phyloP scores from a whole-genome alignment of 805 yeast species.

The Diddensiella transvaalensis region DNA sequence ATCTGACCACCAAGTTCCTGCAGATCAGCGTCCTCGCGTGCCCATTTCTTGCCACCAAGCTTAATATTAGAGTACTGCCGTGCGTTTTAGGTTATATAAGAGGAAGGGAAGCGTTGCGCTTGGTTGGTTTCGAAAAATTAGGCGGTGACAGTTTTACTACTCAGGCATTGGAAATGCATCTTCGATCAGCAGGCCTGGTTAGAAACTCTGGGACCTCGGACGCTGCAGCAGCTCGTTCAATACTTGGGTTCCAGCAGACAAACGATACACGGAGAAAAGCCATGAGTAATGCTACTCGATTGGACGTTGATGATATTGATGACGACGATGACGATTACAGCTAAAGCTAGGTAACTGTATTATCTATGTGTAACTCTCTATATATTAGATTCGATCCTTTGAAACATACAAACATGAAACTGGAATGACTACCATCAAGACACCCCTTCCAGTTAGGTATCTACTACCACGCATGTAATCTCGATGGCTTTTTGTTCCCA shows the following conservation, averaged over 20 bases:
- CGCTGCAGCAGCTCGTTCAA: not conserved
- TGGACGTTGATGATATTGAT: too few relatives aligned
- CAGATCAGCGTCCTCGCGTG: slow-evolving; percentile 60
- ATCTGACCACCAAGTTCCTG: slow-evolving; percentile 45
- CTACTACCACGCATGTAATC: too few relatives aligned
- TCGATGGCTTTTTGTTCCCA: too few relatives aligned
- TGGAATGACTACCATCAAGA: too few relatives aligned
- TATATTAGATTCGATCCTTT: too few relatives aligned
- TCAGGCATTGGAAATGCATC: not conserved
- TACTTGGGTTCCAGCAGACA: slow-evolving; percentile 1
- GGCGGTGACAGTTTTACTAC: slow-evolving; percentile 46
- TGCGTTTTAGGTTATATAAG: slow-evolving; percentile 57
- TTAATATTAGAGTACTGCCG: slow-evolving; percentile 66
- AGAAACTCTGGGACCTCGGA: not conserved
- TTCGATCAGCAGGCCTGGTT: not conserved
- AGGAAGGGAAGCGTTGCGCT: slow-evolving; percentile 55
- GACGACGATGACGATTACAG: too few relatives aligned
- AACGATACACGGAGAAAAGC: too few relatives aligned
- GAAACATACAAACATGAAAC: too few relatives aligned
- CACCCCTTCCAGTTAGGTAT: too few relatives aligned
- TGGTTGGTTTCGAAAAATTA: slow-evolving; percentile 68
- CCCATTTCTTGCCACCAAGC: slow-evolving; percentile 65
- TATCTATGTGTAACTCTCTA: too few relatives aligned
- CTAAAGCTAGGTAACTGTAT: too few relatives aligned
- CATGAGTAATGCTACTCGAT: too few relatives aligned